Evolutionary conservation across 2,329 filamentous ascomycete genomes (phyloP), one percentile per base, ranked within the genome.

Genomic region (Neonectria ditissima): DNA sequence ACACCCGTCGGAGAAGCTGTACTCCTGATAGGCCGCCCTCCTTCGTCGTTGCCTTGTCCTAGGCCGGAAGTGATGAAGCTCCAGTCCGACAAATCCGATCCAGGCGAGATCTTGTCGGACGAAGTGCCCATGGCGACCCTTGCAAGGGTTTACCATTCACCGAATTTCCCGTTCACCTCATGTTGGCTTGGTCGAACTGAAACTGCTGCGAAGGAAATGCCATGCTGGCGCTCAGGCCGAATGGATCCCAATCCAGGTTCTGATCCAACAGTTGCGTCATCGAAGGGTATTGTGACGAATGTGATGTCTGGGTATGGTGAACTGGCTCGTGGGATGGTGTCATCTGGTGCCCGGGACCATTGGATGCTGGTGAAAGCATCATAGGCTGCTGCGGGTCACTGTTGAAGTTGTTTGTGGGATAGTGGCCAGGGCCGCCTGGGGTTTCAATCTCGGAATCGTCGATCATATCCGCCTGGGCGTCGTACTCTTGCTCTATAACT

Each of bases 401-500:
- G 66, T 88, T 87, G 75, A 86, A 84, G 62, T 82, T 80, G 62
- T 82, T 80, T 64, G 83, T 82, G 13, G 87, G 82, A 72, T 92
- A 95, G 9, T 90, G 87, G 14, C 88, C 88, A 47, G 89, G 86
- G 44, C 89, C 89, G 59, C 78, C 81, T 3, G 91, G 86, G 11
- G 89, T 88, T 65, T 93, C 90, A 69, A 89, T 87, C 72, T 92
- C 90, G 70, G 89, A 83, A 65, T 97, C 92, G 74, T 97, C 94
- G 78, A 97, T 89, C 86, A 97, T 92, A 74, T 95, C 93, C 78
- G 88, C 88, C 81, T 93, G 92, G 59, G 93, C 91, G 78, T 97
- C 94, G 82, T 97, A 98, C 84, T 98, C 95, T 86, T 97, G 94
- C 83, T 98, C 95, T 97, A 83, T 84, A 86, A 75, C 89, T 79